Evolutionary conservation across 805 yeast genomes (phyloP), one percentile per base, ranked within the genome.

Genomic region (Pichia paraexigua): DNA sequence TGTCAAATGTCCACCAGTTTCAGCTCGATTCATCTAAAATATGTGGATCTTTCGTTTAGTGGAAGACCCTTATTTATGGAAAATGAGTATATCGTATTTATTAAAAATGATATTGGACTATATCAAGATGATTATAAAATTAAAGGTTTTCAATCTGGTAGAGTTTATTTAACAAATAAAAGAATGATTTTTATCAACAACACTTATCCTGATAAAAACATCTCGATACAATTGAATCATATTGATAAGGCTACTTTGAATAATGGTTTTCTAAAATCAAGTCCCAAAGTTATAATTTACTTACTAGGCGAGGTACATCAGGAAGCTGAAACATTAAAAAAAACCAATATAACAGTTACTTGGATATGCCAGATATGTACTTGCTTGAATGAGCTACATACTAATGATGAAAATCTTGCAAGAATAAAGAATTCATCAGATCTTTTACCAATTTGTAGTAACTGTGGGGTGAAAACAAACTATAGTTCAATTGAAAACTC

Each of bases 341-440:
- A 35, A n/a, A 8, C 2, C 3, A 7, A n/a, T n/a, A 6, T 41
- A 7, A 39, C n/a, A 12, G n/a, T 60, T 12, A 70, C 74, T 30
- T 92, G 99, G 99, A 75, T 77, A 1, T 92, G 99, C 64, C 84
- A 85, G n/a, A 91, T 94, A 3, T 92, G 99, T 66, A 79, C 80
- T n/a, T 86, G 73, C 62, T 72, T 82, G 25, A 88, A 89, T 60
- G 66, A 63, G 12, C 7, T n/a, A 7, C 18, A 35, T n/a, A n/a
- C 20, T 35, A 17, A 5, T 2, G 39, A n/a, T 2, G 4, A 35
- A 2, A n/a, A 35, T 35, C 20, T 35, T 15, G 20, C 17, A 17
- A 35, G 2, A 35, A 5, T n/a, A 35, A 35, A 35, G 11, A 7
- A 35, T 35, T 35, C 39, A 35, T 10, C 20, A 17, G 39, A 35